Evolutionary conservation across 2,329 filamentous ascomycete species (phyloP).

Genomic region (Cladophialophora psammophila): DNA sequence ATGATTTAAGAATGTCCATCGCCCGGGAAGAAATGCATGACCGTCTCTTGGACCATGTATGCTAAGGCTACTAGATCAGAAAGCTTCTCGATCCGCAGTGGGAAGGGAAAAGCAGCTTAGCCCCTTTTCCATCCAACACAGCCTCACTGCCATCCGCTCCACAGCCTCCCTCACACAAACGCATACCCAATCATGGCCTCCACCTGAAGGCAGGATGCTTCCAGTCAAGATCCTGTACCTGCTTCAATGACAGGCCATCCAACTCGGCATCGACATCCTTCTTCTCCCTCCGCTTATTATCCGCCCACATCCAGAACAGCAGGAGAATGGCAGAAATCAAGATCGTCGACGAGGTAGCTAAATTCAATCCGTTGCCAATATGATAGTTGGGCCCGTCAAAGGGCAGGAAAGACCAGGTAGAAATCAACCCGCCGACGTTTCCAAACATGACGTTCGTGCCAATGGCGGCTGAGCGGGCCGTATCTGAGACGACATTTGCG

Average conservation of each 20-base stretch:
- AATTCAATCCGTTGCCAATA: slow-evolving; percentile 75
- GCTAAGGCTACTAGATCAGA: background rate
- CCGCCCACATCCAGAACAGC: slow-evolving; percentile 67
- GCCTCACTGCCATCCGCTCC: background rate
- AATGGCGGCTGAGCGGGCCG: slow-evolving; percentile 71
- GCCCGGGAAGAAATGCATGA: background rate
- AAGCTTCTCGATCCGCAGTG: background rate
- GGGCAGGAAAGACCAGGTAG: slow-evolving; percentile 70
- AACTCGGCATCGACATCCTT: slow-evolving; percentile 64
- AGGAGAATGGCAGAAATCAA: slow-evolving; percentile 60
- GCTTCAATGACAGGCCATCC: slow-evolving; percentile 58
- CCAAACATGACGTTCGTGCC: slow-evolving; percentile 74
- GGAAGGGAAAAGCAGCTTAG: slow-evolving; percentile 82
- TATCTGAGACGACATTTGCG: slow-evolving; percentile 75
- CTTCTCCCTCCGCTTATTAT: slow-evolving; percentile 67
- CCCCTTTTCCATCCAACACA: slow-evolving; percentile 62
- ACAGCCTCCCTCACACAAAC: background rate
- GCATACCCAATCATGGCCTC: slow-evolving; percentile 49
- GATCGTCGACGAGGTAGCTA: slow-evolving; percentile 66
- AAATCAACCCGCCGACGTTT: slow-evolving; percentile 73
- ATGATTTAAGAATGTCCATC: background rate
- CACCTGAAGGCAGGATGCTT: slow-evolving; percentile 71
- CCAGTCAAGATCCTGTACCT: slow-evolving; percentile 70
- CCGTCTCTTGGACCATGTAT: background rate
- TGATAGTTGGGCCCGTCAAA: slow-evolving; percentile 70